Evolutionary conservation across 2,329 filamentous ascomycete species (phyloP), one percentile per base, ranked within the genome.

Genomic region (Tetracladium maxilliforme): DNA sequence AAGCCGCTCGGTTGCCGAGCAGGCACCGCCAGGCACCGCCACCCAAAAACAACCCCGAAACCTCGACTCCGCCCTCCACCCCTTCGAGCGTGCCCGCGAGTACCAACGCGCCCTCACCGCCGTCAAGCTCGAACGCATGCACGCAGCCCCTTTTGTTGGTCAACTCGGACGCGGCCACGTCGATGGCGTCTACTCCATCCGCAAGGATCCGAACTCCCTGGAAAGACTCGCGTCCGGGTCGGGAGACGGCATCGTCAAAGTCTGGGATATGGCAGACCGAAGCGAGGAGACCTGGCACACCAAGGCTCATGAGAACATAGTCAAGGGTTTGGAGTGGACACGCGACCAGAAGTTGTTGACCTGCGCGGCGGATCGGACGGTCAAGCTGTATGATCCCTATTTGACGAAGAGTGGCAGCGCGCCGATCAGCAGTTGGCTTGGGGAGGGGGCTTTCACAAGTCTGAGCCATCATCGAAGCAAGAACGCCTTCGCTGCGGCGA

Each of bases 331-430:
- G 45, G 78, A 75, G 39, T 98, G 87, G 79, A 93, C 84, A 4
- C 66, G 70, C 22, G 82, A 92, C 39, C 69, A 75, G 43, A 87
- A 84, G 45, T 60, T 95, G 10, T 57, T 95, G 23, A 87, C 82
- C 3, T 94, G 86, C 45, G 84, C 80, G 6, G 75, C 72, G 31
- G 90, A 98, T 51, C 71, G 73, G 37, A 78, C 81, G 4, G 69
- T 95, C 42, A 93, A 95, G 50, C 59, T 98, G 16, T 94, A 80
- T 54, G 84, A 94, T 41, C 86, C 87, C 2, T 92, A 92, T 48
- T 73, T 78, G 46, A 75, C 75, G 6, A 50, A 68, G 12, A 63
- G 64, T 31, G 70, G 73, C 25, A 58, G 75, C 10, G 61, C 72
- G n/a, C 86, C 86, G 1, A 55, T 80, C 26, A 74, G 81, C 17